phyloP scores from a whole-genome alignment of 495 filamentous ascomycete genomes.

The Aspergillus heteromorphus region DNA sequence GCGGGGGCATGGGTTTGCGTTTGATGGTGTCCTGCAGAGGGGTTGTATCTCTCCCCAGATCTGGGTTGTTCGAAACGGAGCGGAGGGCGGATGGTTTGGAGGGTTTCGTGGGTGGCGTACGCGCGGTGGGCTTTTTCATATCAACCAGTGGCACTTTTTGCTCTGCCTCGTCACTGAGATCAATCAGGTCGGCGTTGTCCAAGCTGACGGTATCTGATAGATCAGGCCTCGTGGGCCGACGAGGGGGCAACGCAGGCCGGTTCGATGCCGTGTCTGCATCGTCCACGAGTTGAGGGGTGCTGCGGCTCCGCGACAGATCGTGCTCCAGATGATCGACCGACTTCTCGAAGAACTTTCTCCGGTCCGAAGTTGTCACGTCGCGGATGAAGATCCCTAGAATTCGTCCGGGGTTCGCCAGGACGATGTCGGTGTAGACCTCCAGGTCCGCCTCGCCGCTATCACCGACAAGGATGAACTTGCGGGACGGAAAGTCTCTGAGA shows the following conservation, averaged over 20 bases:
- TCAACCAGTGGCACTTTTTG: slow-evolving; percentile 7
- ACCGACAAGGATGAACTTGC: slow-evolving; percentile 86
- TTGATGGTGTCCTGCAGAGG: slow-evolving; percentile 20
- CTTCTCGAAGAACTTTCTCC: slow-evolving; percentile 70
- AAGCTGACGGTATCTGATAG: slow-evolving; percentile 25
- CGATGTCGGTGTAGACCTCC: slow-evolving; percentile 95
- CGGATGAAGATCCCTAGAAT: slow-evolving; percentile 87
- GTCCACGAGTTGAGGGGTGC: slow-evolving; percentile 24
- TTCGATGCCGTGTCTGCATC: slow-evolving; percentile 22
- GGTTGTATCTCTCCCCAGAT: slow-evolving; percentile 1
- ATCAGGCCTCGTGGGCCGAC: slow-evolving; percentile 20
- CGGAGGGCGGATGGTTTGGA: slow-evolving; percentile 64
- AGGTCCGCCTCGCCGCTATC: slow-evolving; percentile 96
- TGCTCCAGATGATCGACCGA: slow-evolving; percentile 43
- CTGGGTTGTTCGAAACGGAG: slow-evolving; percentile 24
- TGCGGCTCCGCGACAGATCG: slow-evolving; percentile 19
- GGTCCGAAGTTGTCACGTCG: slow-evolving; percentile 77
- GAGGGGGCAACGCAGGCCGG: slow-evolving; percentile 35
- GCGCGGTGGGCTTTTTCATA: slow-evolving; percentile 16
- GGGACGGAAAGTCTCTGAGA: slow-evolving; percentile 79
- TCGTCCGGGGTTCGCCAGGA: slow-evolving; percentile 70
- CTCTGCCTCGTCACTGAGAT: slow-evolving; percentile 50
- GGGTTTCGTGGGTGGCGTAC: slow-evolving; percentile 54
- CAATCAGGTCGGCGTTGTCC: slow-evolving; percentile 55
- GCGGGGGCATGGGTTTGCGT: slow-evolving; percentile 41